Conservation (phyloP, 108 stramenopile species). For the Nitzschia palea region DNA sequence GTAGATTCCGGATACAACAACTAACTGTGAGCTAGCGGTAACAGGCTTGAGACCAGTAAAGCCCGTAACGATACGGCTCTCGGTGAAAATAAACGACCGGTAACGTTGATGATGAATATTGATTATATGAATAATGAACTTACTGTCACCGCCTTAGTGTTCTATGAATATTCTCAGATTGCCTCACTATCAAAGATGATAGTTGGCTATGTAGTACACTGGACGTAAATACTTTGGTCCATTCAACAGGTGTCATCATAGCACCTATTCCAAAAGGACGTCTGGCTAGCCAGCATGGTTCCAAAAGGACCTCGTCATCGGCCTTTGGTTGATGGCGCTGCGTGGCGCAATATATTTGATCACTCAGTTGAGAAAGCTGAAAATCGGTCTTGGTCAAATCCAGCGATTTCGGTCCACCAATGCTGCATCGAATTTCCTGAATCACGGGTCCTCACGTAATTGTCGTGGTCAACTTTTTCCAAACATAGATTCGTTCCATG, state of each 20-base stretch:
- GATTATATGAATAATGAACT: too few species aligned
- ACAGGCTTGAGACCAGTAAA: too few species aligned
- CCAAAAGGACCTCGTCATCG: slow-evolving; percentile 18
- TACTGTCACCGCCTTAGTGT: too few species aligned
- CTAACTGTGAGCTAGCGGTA: too few species aligned
- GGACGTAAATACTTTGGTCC: too few species aligned
- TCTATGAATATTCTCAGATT: too few species aligned
- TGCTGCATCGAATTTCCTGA: neutral
- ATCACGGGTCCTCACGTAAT: slow-evolving; percentile 4
- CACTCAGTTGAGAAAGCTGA: neutral
- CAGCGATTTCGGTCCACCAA: neutral
- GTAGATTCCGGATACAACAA: too few species aligned
- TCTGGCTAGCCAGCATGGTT: slow-evolving; percentile 11
- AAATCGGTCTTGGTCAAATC: neutral
- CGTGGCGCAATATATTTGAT: neutral
- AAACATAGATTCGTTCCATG: slow-evolving; percentile 7
- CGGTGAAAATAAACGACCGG: too few species aligned
- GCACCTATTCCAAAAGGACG: slow-evolving; percentile 18
- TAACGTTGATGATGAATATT: too few species aligned
- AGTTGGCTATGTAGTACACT: too few species aligned
- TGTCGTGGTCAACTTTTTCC: neutral
- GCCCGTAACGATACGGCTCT: too few species aligned
- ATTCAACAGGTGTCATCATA: neutral
- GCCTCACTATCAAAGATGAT: too few species aligned
- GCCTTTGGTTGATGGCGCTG: slow-evolving; percentile 27